These are phyloP conservation scores for Didymella pomorum DNA, from an alignment of 2,329 filamentous ascomycete species.

Conservation along the genomic window DNA sequence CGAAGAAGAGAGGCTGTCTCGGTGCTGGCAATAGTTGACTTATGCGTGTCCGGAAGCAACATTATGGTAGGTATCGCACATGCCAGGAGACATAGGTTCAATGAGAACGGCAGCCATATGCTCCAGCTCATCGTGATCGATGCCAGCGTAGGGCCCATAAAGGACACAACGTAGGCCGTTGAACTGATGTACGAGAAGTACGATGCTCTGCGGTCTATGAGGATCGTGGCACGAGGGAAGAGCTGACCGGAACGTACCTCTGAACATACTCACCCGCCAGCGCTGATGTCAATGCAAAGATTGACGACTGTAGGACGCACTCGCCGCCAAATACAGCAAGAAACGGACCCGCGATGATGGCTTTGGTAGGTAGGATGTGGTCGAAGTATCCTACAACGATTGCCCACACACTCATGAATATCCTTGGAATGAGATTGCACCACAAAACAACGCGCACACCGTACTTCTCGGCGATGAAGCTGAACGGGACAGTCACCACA, in stretches of 20 bases:
- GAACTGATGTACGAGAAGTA: slow-evolving; percentile 50
- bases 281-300: slow-evolving; percentile 46
- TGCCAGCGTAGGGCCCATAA: slow-evolving; percentile 47
- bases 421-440: slow-evolving; percentile 44
- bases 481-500: slow-evolving; percentile 47
- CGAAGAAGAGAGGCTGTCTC: background rate
- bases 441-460: slow-evolving; percentile 42
- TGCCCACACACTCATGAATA: slow-evolving; percentile 43
- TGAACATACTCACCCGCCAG: slow-evolving; percentile 45
- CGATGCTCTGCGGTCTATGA: slow-evolving; percentile 34
- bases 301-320: slow-evolving; percentile 48
- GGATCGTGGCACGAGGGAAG: too few species aligned
- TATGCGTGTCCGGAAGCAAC: slow-evolving; percentile 24
- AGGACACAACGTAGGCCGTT: slow-evolving; percentile 45
- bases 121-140: slow-evolving; percentile 46
- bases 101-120: slow-evolving; percentile 49
- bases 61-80: slow-evolving; percentile 39
- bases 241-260: slow-evolving; percentile 26
- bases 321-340: slow-evolving; percentile 46
- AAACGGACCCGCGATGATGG: slow-evolving; percentile 44
- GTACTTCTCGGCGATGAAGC: slow-evolving; percentile 44
- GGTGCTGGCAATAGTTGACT: background rate
- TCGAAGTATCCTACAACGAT: slow-evolving; percentile 41
- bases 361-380: slow-evolving; percentile 38
- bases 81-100: slow-evolving; percentile 41